Evolutionary conservation across 2,329 filamentous ascomycete species (phyloP).

Genomic region (Colletotrichum liriopes): DNA sequence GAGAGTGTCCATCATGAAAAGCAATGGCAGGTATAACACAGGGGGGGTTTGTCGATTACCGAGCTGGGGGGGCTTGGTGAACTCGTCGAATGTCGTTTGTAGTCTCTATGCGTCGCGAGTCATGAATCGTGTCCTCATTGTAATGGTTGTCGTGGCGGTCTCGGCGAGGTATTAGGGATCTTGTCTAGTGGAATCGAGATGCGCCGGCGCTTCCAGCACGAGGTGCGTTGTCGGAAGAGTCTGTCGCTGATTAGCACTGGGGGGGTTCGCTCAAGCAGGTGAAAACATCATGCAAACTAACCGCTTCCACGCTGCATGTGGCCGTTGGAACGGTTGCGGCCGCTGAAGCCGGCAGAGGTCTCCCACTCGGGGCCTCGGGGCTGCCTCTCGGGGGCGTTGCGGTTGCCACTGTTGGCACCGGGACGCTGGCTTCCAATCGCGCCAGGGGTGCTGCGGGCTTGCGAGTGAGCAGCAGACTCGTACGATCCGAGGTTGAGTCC

Average conservation of each 20-base stretch:
- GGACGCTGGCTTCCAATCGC: slow-evolving; percentile 78
- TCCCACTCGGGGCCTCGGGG: slow-evolving; percentile 78
- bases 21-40: slow-evolving; percentile 42
- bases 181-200: slow-evolving; percentile 43
- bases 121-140: slow-evolving; percentile 44
- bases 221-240: slow-evolving; percentile 61
- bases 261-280: not conserved
- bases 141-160: slow-evolving; percentile 35
- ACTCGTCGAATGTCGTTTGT: slow-evolving; percentile 49
- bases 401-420: slow-evolving; percentile 60
- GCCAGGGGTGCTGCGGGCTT: slow-evolving; percentile 66
- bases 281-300: slow-evolving; percentile 53
- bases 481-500: slow-evolving; percentile 68
- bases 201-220: slow-evolving; percentile 52
- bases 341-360: slow-evolving; percentile 66
- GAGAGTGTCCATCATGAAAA: slow-evolving; percentile 43
- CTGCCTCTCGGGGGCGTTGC: slow-evolving; percentile 72
- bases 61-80: slow-evolving; percentile 32
- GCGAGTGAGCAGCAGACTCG: slow-evolving; percentile 60
- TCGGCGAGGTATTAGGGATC: slow-evolving; percentile 36
- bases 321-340: slow-evolving; percentile 70
- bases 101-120: slow-evolving; percentile 53
- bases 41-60: slow-evolving; percentile 32
- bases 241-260: slow-evolving; percentile 46
- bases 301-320: slow-evolving; percentile 75